A percentile compares a stretch with the other conserved stretches of the same genome.
phyloP scores from a whole-genome alignment of 23 red algal species.

The Cyanidioschyzon merolae region DNA sequence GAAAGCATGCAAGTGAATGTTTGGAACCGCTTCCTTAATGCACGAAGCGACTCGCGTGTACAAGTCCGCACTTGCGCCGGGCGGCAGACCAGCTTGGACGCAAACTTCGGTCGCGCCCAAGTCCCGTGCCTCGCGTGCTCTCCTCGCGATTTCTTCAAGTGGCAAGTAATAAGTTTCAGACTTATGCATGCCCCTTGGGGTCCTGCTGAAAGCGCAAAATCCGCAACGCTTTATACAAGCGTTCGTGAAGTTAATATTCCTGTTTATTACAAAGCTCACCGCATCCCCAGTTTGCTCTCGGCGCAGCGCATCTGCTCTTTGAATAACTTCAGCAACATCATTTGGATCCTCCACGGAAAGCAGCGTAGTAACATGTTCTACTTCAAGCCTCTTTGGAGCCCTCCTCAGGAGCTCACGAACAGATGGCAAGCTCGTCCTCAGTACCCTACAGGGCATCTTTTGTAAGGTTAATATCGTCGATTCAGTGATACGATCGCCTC shows the following conservation, averaged over 20 bases:
- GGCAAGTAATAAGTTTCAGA: neutral
- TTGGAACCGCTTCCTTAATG: conserved; percentile 4
- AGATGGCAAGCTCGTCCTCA: too few relatives aligned
- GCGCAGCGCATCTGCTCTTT: neutral
- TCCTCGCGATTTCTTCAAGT: neutral
- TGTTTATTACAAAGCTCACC: conserved; percentile 4
- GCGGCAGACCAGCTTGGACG: conserved; percentile 4
- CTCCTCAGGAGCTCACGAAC: neutral
- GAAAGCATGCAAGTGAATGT: neutral
- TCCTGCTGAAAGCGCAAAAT: conserved; percentile 11
- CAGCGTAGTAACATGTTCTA: neutral
- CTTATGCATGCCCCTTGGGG: neutral
- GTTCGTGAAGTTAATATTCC: conserved; percentile 20
- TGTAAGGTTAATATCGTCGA: too few relatives aligned
- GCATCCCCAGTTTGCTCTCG: neutral
- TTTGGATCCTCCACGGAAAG: neutral
- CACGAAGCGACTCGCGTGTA: neutral
- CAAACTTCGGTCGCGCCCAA: conserved; percentile 7
- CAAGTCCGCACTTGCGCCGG: neutral
- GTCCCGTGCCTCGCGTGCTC: neutral
- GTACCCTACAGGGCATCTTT: too few relatives aligned
- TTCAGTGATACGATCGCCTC: too few relatives aligned
- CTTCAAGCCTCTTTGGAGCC: neutral
- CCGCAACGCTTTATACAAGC: conserved; percentile 12
- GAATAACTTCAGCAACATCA: neutral